Conservation (phyloP, 768 basidiomycete species). For the Rhodosporidiobolus odoratus region DNA sequence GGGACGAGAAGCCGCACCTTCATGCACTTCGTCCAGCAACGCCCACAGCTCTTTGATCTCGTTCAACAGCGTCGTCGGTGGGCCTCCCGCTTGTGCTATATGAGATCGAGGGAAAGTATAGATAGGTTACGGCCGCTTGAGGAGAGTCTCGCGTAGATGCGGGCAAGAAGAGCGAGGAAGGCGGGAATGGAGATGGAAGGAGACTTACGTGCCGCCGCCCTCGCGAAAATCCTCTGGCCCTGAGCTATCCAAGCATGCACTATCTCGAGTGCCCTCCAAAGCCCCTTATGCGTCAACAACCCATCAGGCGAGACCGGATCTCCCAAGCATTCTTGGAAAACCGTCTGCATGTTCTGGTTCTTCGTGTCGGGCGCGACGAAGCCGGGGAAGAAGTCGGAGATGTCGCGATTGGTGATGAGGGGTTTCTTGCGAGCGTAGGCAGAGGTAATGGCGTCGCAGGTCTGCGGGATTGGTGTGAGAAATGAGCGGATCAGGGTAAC, state of each 20-base stretch:
- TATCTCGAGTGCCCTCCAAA: not conserved
- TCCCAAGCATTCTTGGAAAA: not conserved
- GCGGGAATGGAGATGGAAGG: not conserved
- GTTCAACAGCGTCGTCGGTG: not conserved
- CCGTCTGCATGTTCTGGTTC: not conserved
- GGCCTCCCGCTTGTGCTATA: not conserved
- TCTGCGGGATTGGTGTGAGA: not conserved
- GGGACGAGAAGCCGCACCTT: not conserved
- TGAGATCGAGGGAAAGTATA: not conserved
- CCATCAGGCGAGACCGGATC: not conserved
- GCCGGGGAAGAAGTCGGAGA: not conserved
- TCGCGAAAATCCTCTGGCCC: not conserved
- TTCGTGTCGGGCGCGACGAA: not conserved
- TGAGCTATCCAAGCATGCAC: conserved; percentile 9
- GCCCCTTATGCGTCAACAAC: not conserved
- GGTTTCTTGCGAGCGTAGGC: conserved; percentile 17
- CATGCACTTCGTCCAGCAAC: conserved; percentile 25
- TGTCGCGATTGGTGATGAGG: conserved; percentile 4
- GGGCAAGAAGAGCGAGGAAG: not conserved
- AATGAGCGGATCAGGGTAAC: no score
- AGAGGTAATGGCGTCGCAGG: conserved; percentile 13
- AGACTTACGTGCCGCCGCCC: conserved; percentile 1
- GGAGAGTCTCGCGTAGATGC: no score
- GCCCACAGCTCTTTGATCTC: conserved; percentile 4
- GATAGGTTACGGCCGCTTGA: not conserved